A percentile compares a stretch with the other conserved stretches of the same genome.
phyloP scores from a whole-genome alignment of 768 basidiomycete genomes.

The Saitozyma podzolica region DNA sequence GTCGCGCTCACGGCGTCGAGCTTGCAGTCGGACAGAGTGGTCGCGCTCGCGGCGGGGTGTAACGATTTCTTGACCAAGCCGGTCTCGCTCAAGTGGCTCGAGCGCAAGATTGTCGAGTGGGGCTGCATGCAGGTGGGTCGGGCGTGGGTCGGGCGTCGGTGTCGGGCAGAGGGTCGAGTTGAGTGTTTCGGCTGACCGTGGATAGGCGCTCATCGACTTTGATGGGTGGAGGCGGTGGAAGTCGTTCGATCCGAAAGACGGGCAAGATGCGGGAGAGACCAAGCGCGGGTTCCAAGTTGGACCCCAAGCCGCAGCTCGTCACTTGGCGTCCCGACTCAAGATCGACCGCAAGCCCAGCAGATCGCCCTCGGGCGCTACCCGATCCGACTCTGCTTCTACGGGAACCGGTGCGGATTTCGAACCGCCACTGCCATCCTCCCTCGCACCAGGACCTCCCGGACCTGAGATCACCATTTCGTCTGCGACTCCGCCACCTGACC shows the following conservation, averaged over 20 bases:
- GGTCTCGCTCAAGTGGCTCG: constrained; percentile 89
- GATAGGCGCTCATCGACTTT: constrained; percentile 52
- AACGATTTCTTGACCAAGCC: constrained; percentile 99
- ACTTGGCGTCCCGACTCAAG: constrained; percentile 35
- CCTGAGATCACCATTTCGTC: constrained; percentile 17
- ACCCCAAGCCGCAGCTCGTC: constrained; percentile 45
- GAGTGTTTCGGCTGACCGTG: neutral
- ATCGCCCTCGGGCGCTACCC: neutral
- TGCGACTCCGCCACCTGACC: constrained; percentile 9
- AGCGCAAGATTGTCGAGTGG: constrained; percentile 99
- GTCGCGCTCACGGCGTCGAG: constrained; percentile 98
- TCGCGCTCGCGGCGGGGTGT: constrained; percentile 96
- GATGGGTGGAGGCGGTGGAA: constrained; percentile 54
- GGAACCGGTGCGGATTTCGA: neutral
- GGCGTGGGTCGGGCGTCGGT: constrained; percentile 19
- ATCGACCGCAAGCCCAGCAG: constrained; percentile 36
- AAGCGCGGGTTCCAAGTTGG: constrained; percentile 42
- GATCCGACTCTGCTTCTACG: constrained; percentile 2
- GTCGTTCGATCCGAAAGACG: constrained; percentile 28
- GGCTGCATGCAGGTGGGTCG: constrained; percentile 70
- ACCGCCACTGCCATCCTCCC: neutral
- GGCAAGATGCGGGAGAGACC: constrained; percentile 30
- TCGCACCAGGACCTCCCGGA: neutral
- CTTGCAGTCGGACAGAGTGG: constrained; percentile 90
- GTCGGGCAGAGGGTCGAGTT: neutral